These are phyloP conservation scores for Selaginella tamariscina DNA, from an alignment of 75 land plant genomes.

Conservation along the genomic window DNA sequence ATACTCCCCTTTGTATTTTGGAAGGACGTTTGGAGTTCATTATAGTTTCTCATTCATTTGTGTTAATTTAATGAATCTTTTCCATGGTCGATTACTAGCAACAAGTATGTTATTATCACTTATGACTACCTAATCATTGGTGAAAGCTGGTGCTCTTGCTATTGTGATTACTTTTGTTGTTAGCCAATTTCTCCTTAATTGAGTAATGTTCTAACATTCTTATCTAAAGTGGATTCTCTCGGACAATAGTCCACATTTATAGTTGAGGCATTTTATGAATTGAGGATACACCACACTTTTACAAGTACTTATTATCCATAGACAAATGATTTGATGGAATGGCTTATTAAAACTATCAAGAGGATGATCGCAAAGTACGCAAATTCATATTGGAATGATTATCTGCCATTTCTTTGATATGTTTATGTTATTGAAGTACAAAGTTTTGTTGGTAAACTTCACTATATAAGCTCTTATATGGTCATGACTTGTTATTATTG, in stretches of 20 bases:
- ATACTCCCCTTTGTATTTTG: not conserved
- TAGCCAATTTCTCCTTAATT: too few relatives aligned
- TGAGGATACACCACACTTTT: too few relatives aligned
- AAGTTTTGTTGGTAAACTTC: not conserved
- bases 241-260: too few relatives aligned
- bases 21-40: not conserved
- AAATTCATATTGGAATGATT: too few relatives aligned
- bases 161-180: too few relatives aligned
- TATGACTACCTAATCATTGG: not conserved
- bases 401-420: not conserved
- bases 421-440: not conserved
- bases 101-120: constrained; percentile 3
- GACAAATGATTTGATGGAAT: too few relatives aligned
- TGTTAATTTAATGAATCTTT: constrained; percentile 9
- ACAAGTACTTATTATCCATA: too few relatives aligned
- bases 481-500: not conserved
- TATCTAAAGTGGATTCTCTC: too few relatives aligned
- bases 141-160: not conserved
- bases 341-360: too few relatives aligned
- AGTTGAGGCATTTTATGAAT: too few relatives aligned
- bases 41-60: not conserved
- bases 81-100: not conserved
- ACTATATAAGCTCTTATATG: not conserved
- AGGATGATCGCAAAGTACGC: too few relatives aligned
- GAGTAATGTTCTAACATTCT: too few relatives aligned